Base-by-base conservation (phyloP, 2,329 filamentous ascomycete species). In the Bipolaris sorokiniana region DNA sequence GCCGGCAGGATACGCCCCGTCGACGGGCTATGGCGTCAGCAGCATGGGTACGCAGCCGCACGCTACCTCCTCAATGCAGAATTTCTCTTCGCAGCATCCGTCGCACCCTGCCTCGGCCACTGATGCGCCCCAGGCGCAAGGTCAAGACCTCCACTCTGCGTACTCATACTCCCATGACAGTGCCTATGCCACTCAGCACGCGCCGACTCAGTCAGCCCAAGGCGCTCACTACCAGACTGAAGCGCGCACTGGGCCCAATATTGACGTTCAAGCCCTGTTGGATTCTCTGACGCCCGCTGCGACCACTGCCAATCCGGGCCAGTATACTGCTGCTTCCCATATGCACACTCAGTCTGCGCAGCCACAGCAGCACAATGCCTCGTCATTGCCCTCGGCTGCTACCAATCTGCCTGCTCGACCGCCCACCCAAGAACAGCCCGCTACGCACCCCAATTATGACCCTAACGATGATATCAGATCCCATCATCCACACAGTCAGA, bases 391-490 rank as follows among this genome's bases (percentile, higher is more conserved):
- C 34, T 74, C 74, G 54, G 74, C 77, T 44, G 65, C 77, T 44
- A 65, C 75, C 54, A 75, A 70, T 58, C 79, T 82, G 7, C 81
- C 80, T 66, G 76, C 80, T 36, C 76, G 79, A 59, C 81, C 80
- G 41, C 81, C 80, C 57, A 77, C 80, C 36, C 81, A 82, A 70
- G 80, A 81, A 58, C 78, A 79, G 67, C 78, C 78, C 51, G 70
- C 77, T 56, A 81, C 80, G 48, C 77, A 82, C 61, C 74, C 79
- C 41, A 81, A 81, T 61, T 82, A 81, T 69, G 74, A 76, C 37
- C 78, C 79, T 47, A 77, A 76, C 56, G 78, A 80, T 67, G 79
- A 82, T 66, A 81, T 82, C 55, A 77, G 80, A 61, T 79, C 80
- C 37, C 82, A 80, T 63, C 81, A 83, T 64, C 80, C 80, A 18